Evolutionary conservation across 371 early-diverging fungal species (phyloP), one percentile per base, ranked within the genome.

Genomic region (Syncephalastrum racemosum): DNA sequence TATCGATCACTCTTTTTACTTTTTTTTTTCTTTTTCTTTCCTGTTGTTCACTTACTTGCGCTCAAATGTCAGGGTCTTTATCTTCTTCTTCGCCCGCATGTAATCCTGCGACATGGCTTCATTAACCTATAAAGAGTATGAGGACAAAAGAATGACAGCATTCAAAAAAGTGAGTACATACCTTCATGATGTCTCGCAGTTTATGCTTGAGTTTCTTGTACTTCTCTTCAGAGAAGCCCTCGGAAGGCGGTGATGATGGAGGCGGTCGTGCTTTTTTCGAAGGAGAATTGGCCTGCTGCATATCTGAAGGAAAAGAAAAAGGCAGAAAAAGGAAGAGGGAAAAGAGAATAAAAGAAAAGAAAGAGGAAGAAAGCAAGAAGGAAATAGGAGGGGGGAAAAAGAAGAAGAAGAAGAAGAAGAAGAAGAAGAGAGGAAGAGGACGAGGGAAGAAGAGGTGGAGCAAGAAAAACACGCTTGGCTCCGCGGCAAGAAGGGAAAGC

Each of bases 171-270:
- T 13, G 23, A 12, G 42, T 41, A 53, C 45, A 59, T 66, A 79
- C 83, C 73, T 80, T 75, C 54, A 83, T 49, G 12, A 76, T 72
- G 50, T 82, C 81, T 58, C 79, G 80, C 42, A 86, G 60, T 52
- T 75, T 79, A 45, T 72, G 58, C 59, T 85, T 85, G 36, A 86
- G 59, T 20, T 72, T 61, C 15, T 70, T 73, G 48, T 81, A 82
- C 50, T 81, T 78, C 27, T 80, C 77, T 19, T 83, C 79, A n/a
- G 68, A 60, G 54, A 51, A 53, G 39, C 22, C 47, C 14, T 16
- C 52, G 24, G 56, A 36, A 40, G 46, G 23, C 15, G 56, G 15
- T 36, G 61, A 10, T 40, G 54, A 18, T 27, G 44, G 14, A 36
- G 44, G 43, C n/a, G 45, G 52, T 15, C 48, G 39, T 27, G 27